phyloP scores from a whole-genome alignment of 805 yeast species.

The Zygosaccharomyces pseudorouxii region DNA sequence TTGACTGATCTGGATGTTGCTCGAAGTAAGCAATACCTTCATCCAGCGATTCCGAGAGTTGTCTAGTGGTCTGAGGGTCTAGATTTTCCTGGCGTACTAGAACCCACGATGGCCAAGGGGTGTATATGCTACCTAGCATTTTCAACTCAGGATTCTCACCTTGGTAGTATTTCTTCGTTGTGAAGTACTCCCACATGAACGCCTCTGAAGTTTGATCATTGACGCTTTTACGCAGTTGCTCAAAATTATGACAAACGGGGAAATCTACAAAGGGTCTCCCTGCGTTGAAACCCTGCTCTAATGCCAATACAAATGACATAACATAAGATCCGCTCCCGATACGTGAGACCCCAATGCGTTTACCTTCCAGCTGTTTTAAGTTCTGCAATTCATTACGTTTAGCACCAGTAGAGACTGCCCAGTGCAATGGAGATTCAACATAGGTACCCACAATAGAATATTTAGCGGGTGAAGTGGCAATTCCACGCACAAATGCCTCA shows the following conservation, averaged over 20 bases:
- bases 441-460: conserved; percentile 76
- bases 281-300: conserved; percentile 45
- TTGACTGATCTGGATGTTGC: conserved; percentile 56
- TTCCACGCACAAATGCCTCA: conserved; percentile 83
- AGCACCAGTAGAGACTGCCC: conserved; percentile 83
- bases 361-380: conserved; percentile 53
- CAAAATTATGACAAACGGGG: conserved; percentile 61
- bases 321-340: conserved; percentile 90
- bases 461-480: conserved; percentile 42
- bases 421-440: conserved; percentile 79
- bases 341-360: conserved; percentile 71
- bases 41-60: conserved; percentile 52
- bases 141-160: conserved; percentile 58
- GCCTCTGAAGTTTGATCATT: conserved; percentile 66
- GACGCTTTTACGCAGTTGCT: conserved; percentile 75
- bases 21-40: conserved; percentile 67
- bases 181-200: conserved; percentile 95
- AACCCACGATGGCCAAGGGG: conserved; percentile 98
- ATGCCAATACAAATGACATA: conserved; percentile 80
- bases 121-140: conserved; percentile 78
- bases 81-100: conserved; percentile 49
- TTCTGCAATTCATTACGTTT: conserved; percentile 51
- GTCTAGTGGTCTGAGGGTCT: conserved; percentile 31
- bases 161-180: conserved; percentile 81
- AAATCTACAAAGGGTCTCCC: conserved; percentile 45